Evolutionary conservation across 805 yeast genomes (phyloP), one percentile per base, ranked within the genome.

Genomic region (Wickerhamomyces subpelliculosus): DNA sequence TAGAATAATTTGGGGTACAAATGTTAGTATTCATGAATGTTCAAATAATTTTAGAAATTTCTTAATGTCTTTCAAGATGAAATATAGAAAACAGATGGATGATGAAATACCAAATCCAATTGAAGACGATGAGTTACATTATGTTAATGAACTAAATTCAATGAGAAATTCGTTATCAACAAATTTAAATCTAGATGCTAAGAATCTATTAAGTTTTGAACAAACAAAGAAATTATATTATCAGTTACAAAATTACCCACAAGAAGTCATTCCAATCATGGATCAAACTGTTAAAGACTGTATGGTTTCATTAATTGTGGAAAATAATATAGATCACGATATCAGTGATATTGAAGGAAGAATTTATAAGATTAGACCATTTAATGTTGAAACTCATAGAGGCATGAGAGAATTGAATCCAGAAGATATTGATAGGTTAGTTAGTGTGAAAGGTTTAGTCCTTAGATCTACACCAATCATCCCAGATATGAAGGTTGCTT

Each of bases 401-500:
- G 96, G 96, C 35, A 84, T 89, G 86, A 78, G 97, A 48, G 97
- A 89, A 45, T 65, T 89, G 47, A 89, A 90, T 52, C 97, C 97
- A 5, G 80, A 79, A 44, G 97, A 89, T 61, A 90, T 93, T 45
- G 98, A 93, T 62, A 89, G 90, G 56, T 70, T 93, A 41, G 95
- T 93, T 9, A 74, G 86, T 36, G 78, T 93, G 39, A 93, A 90
- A 62, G 98, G 98, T 17, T 70, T 93, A 32, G 94, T 88, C 0
- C 67, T 93, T 36, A 73, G 98, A 51, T 71, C 95, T 7, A 86
- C 96, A 8, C 78, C 97, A 11, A 78, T 93, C 27, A 86, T 93
- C 36, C 98, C 98, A 11, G 98, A 93, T 59, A 93, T 93, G 98
- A 89, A 88, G 57, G 87, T 84, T 34, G 97, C 97, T 0, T 90